phyloP scores from a whole-genome alignment of 2,329 filamentous ascomycete species.

The Parastagonospora nodorum region DNA sequence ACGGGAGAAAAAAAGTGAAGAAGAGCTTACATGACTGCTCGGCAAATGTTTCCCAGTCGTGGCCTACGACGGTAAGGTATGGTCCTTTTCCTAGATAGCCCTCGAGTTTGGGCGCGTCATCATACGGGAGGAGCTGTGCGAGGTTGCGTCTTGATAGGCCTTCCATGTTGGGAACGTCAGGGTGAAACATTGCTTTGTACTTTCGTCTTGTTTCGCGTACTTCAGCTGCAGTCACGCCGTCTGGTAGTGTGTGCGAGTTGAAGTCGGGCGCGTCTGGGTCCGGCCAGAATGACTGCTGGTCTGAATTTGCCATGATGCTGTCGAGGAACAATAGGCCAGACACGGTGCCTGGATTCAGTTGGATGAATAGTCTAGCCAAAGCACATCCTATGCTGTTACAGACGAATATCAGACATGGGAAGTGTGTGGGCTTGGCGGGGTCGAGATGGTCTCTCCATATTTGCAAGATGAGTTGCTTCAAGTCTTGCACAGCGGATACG shows the following conservation, averaged over 20 bases:
- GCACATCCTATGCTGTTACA: constrained; percentile 60
- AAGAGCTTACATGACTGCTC: constrained; percentile 47
- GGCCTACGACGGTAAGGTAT: constrained; percentile 58
- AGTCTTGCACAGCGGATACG: constrained; percentile 50
- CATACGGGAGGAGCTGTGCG: constrained; percentile 49
- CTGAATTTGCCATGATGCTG: constrained; percentile 62
- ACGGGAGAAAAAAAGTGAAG: neutral
- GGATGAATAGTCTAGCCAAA: constrained; percentile 58
- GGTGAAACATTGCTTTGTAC: constrained; percentile 54
- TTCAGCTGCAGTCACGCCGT: constrained; percentile 43
- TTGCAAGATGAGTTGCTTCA: constrained; percentile 52
- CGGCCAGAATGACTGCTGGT: constrained; percentile 61
- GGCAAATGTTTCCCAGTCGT: constrained; percentile 60
- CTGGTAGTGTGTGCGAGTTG: constrained; percentile 48
- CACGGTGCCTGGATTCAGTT: constrained; percentile 52
- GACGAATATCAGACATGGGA: constrained; percentile 51
- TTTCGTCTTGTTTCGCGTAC: constrained; percentile 43
- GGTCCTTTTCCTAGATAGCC: constrained; percentile 45
- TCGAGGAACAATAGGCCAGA: constrained; percentile 60
- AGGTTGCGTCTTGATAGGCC: constrained; percentile 56
- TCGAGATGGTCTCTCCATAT: constrained; percentile 44
- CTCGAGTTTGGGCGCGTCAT: constrained; percentile 50
- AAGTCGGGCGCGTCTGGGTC: constrained; percentile 58
- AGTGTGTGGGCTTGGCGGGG: constrained; percentile 39
- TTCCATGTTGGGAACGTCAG: constrained; percentile 56